Evolutionary conservation across 208 protist genomes (phyloP), one percentile per base, ranked within the genome.

Genomic region (Porcisia hertigi): DNA sequence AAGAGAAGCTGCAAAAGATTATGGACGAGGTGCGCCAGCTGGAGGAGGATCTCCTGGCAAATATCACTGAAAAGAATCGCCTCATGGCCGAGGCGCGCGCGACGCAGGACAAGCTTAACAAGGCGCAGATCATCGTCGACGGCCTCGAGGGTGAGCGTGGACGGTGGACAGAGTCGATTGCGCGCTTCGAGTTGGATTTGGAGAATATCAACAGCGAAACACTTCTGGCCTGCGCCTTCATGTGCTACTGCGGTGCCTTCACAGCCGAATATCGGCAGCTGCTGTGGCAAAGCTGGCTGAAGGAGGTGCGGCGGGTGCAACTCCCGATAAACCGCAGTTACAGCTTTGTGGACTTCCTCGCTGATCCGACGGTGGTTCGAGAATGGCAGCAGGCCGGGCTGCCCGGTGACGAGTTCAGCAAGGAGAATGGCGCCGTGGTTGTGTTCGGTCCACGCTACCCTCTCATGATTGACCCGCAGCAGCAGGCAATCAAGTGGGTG

Each of bases 401-500:
- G 0, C 98, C 98, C 0, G 89, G 92, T 6, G 98, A 99, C 82
- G 92, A 94, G 71, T 99, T 99, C 88, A 98, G 91, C 77, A 85
- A 87, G 69, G 97, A 99, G 88, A 99, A 99, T 86, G 99, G 98
- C 69, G 91, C 98, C n/a, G 87, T 99, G 30, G 98, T 99, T 8
- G 99, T 96, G 43, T 87, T 92, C 54, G 96, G 96, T 30, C 88
- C 91, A 45, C 96, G 98, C 73, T 99, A 98, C 91, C 99, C 99
- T 36, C 93, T 99, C 30, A 99, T 99, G 93, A 99, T 99, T 76
- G 99, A 99, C 85, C 99, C 99, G 57, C 98, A 99, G 90, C 92
- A 94, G 82, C 99, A 99, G 90, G 99, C 99, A 7, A 99, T 99
- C 82, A 98, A 99, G 88, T 99, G 98, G 99, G 96, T 99, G 55